A percentile compares a stretch with the other conserved stretches of the same genome.
Conservation (phyloP, 139 green algal genomes). For the Micractinium conductrix region DNA sequence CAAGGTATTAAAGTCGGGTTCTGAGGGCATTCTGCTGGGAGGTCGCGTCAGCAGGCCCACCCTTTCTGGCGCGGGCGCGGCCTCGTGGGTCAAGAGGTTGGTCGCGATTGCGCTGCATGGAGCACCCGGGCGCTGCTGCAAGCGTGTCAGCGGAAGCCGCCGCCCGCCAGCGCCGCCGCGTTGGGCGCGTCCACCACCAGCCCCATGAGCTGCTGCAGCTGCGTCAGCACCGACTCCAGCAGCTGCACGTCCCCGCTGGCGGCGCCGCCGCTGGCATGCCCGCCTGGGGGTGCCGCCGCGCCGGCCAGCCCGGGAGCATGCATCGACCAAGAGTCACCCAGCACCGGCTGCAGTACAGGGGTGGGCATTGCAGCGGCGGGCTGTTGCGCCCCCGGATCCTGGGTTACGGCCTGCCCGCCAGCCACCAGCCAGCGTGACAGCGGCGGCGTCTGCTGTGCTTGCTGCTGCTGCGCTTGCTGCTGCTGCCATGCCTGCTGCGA, state of each 20-base stretch:
- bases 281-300: no score
- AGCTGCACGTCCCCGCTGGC: not conserved
- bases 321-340: no score
- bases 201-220: constrained; percentile 1
- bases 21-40: no score
- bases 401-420: not conserved
- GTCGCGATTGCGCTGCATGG: no score
- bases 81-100: no score
- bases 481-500: not conserved
- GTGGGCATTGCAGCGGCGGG: no score
- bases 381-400: not conserved
- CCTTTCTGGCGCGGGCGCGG: no score
- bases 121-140: not conserved
- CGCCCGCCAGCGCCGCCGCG: not conserved
- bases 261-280: no score
- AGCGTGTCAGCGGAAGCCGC: not conserved
- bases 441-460: not conserved
- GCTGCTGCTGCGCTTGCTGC: not conserved
- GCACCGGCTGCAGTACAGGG: no score
- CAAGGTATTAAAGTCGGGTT: no score
- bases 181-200: not conserved
- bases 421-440: not conserved
- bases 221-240: not conserved
- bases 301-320: no score
- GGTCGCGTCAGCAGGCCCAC: no score